Evolutionary conservation across 2,329 filamentous ascomycete species (phyloP), one percentile per base, ranked within the genome.

Genomic region (Ceratocystis huliohia): DNA sequence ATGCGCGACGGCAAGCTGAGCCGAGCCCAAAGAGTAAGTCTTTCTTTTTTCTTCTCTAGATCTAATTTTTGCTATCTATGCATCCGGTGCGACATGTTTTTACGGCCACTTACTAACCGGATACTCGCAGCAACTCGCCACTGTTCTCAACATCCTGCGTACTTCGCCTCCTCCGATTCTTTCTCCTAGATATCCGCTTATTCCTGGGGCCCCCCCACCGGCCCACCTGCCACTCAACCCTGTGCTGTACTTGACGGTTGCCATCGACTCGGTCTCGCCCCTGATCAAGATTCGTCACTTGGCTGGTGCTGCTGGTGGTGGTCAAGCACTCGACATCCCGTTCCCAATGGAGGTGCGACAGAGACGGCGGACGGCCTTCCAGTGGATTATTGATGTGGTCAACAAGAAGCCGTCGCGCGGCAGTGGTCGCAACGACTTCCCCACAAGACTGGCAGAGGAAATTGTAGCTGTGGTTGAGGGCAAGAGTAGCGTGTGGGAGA

Each of bases 1-100:
- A 99, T 97, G 93, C 81, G 81, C 72, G 84, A 97, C 76, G 94
- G 94, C 71, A 95, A 96, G 80, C 84, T 96, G 74, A 88, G 88
- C 73, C 82, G 84, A 75, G 94, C 94, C n/a, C 91, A 99, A 76
- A 85, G 86, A 79, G 91, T 96, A 81, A 68, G 84, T 74, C 68
- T 28, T 53, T 28, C 6, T 6, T 28, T 53, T 25, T n/a, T 4
- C 4, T 28, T 10, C 70, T 13, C n/a, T 13, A 22, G 1, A 67
- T 69, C 68, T n/a, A 63, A 7, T 48, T n/a, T 61, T 33, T 45
- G 13, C 28, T 3, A 10, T 25, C 17, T 53, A 37, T 15, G 2
- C 10, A 53, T 25, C 28, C 5, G 7, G 17, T 63, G 2, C 2
- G 46, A 63, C 65, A 63, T 41, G 48, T 41, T 20, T 25, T n/a